Evolutionary conservation across 345 rosid species (phyloP).

Genomic region (Mangifera indica): DNA sequence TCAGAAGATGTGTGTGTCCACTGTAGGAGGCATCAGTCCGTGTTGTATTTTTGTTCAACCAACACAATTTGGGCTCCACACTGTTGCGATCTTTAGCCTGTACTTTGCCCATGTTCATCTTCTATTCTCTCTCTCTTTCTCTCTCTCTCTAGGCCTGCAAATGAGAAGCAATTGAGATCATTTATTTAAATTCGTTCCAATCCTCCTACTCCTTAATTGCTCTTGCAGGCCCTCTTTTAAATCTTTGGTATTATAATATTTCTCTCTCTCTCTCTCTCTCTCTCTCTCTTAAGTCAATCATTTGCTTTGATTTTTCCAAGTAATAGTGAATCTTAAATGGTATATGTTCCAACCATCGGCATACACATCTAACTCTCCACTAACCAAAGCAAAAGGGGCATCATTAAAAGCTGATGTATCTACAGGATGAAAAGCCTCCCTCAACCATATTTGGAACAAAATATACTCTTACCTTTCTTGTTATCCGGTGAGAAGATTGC

Average conservation of each 20-base stretch:
- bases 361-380: slow-evolving; percentile 34
- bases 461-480: slow-evolving; percentile 27
- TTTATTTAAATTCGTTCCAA: neutral
- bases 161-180: slow-evolving; percentile 15
- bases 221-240: neutral
- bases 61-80: slow-evolving; percentile 34
- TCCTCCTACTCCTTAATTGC: slow-evolving; percentile 5
- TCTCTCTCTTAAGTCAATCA: slow-evolving; percentile 31
- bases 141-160: slow-evolving; percentile 28
- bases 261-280: slow-evolving; percentile 12
- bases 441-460: slow-evolving; percentile 33
- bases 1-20: slow-evolving; percentile 27
- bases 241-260: neutral
- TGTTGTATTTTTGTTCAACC: slow-evolving; percentile 42
- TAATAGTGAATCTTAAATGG: slow-evolving; percentile 43
- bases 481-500: slow-evolving; percentile 21
- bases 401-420: slow-evolving; percentile 49
- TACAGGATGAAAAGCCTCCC: slow-evolving; percentile 41
- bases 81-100: slow-evolving; percentile 19
- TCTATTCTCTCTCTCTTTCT: slow-evolving; percentile 5
- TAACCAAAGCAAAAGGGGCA: slow-evolving; percentile 45
- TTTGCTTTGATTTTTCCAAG: slow-evolving; percentile 36
- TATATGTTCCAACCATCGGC: slow-evolving; percentile 52
- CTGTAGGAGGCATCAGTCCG: slow-evolving; percentile 33
- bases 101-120: slow-evolving; percentile 19